Evolutionary conservation across 2,329 filamentous ascomycete species (phyloP).

Genomic region (Claviceps pazoutovae): DNA sequence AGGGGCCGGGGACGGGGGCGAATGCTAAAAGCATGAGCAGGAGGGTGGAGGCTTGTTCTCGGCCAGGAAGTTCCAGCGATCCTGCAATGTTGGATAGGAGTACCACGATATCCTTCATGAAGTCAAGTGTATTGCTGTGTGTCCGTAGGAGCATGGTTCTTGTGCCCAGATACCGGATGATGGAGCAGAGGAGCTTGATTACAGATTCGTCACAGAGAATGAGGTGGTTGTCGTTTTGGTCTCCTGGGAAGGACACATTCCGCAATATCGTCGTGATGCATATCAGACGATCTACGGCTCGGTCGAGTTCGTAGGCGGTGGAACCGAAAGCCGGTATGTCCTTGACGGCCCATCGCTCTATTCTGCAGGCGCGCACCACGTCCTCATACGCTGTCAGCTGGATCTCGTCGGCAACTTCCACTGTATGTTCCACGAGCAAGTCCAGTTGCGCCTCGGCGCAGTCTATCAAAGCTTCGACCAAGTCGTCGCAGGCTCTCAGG

Average conservation of each 20-base stretch:
- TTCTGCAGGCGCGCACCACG: conserved; percentile 60
- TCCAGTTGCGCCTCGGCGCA: conserved; percentile 85
- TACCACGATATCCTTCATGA: conserved; percentile 90
- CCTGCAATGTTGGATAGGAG: conserved; percentile 81
- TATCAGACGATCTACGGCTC: conserved; percentile 73
- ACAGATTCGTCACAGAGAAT: conserved; percentile 63
- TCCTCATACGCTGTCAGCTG: conserved; percentile 79
- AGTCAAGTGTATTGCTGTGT: conserved; percentile 76
- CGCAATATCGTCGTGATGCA: conserved; percentile 86
- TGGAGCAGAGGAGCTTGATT: conserved; percentile 68
- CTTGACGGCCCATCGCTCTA: conserved; percentile 58
- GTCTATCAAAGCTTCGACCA: conserved; percentile 77
- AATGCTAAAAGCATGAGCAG: conserved; percentile 86
- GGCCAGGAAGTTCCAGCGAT: conserved; percentile 64
- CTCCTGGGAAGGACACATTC: conserved; percentile 73
- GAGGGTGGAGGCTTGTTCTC: conserved; percentile 76
- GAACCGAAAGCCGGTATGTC: conserved; percentile 64
- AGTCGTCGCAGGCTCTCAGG: conserved; percentile 66
- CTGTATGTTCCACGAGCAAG: conserved; percentile 66
- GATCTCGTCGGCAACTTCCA: conserved; percentile 77
- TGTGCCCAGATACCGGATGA: conserved; percentile 78
- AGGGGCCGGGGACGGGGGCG: conserved; percentile 63
- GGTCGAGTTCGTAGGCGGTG: conserved; percentile 66
- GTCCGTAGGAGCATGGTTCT: conserved; percentile 74
- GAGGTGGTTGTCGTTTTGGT: conserved; percentile 49